Base-by-base conservation (phyloP, 176 grass and related monocot genomes). In the Typha latifolia region DNA sequence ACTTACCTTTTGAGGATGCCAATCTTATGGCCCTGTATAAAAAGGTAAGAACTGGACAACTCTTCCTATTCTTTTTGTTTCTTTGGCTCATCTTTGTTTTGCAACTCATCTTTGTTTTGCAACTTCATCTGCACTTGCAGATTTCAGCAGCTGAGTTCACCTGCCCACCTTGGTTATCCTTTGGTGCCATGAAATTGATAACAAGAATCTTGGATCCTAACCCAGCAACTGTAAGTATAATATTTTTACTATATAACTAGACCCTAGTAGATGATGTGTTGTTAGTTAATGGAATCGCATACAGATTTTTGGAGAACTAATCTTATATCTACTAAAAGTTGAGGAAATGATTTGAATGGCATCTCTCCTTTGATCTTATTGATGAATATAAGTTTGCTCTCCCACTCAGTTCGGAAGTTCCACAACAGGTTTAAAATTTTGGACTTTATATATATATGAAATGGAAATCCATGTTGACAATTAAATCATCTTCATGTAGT, bases 1-100 rank as follows among this genome's bases (percentile, higher is more conserved):
- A 79, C 85, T 85, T 99, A 72, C 94, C 94, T 61, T 99, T 93
- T 55, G 94, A 99, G 80, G 94, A 99, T 74, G 82, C 88, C 10
- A 93, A 85, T 81, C 84, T 93, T 76, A 90, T 99, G 61, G 66
- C 65, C 32, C 70, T 99, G 62, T 99, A 99, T 77, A 99, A 87
- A 64, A 99, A 93, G 86, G 94, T 93, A 78, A 79, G 51, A 62
- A 37, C 0, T 59, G 52, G 75, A 61, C 61, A 19, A 47, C 59
- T 22, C 67, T 52, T 50, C 69, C 83, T 62, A 74, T 12, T 49
- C 15, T 64, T 70, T 9, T 49, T 27, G 24, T 15, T 27, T 55
- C 21, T 67, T 64, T 61, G 31, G 15, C 7, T 32, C 31, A 22
- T 37, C 3, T 14, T 66, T 77, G 1, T 14, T 61, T 6, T 63